Evolutionary conservation across 306 rosid genomes (phyloP), one percentile per base, ranked within the genome.

Genomic region (Castanospermum australe): DNA sequence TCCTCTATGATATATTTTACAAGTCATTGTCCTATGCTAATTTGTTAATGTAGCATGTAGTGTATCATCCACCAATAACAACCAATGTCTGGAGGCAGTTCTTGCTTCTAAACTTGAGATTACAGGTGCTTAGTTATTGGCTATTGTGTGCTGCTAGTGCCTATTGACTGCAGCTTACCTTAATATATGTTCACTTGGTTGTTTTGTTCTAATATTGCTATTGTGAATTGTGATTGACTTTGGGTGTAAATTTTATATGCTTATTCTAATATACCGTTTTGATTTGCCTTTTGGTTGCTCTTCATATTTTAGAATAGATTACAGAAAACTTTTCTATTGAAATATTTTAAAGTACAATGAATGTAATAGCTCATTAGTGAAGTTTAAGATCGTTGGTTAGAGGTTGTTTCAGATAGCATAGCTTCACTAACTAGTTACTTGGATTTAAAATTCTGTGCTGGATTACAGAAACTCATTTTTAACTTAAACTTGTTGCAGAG

Each of bases 401-500:
- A 79, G 44, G 69, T 62, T 78, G 75, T 50, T 56, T 59, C 50
- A 48, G 66, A 75, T 66, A 56, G 42, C 17, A 70, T 52, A 72
- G 47, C 20, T 32, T 35, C 38, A 65, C 67, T 22, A 18, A 45
- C 36, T 10, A 61, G 28, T 38, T 24, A 36, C 55, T 63, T 75
- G 52, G 30, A 59, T 32, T 75, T 52, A 21, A 83, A 35, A 63
- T 63, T 68, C 12, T 25, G 33, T 54, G 50, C 66, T 70, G 62
- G 78, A 30, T 68, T 62, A 13, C 24, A 13, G 50, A 47, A 48
- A 73, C 79, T 90, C 33, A 45, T 50, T 62, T 17, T 54, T 44
- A 55, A 17, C 67, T 66, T 63, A 73, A 69, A 69, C 35, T 41
- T 52, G 7, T 78, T 78, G 83, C 89, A 91, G 96, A 79, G 89